Evolutionary conservation across 257 asterid genomes (phyloP).

Genomic region (Lantana camara): DNA sequence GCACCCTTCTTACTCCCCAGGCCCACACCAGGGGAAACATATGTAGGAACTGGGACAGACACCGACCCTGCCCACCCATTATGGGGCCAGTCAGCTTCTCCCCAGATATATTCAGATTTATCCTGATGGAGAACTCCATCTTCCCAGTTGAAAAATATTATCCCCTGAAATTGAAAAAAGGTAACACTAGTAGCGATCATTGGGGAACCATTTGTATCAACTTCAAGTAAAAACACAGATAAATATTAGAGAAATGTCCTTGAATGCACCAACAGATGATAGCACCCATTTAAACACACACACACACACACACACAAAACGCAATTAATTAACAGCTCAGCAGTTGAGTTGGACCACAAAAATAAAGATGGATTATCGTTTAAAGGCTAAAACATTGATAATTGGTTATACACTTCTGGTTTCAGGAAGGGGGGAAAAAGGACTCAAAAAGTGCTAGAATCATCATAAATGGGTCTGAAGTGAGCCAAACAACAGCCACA

Average conservation of each 20-base stretch:
- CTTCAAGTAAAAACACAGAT: neutral
- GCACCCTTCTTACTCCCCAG: conserved; percentile 73
- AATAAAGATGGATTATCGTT: too few species aligned
- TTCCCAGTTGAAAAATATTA: conserved; percentile 83
- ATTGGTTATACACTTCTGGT: too few species aligned
- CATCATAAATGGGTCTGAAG: too few species aligned
- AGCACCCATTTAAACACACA: neutral
- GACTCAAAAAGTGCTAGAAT: too few species aligned
- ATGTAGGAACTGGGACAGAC: conserved; percentile 71
- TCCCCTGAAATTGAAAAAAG: conserved; percentile 62
- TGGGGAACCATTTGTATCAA: conserved; percentile 7
- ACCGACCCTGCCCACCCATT: conserved; percentile 89
- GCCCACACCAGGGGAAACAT: conserved; percentile 81
- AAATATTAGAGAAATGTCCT: conserved; percentile 4
- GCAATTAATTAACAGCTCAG: conserved; percentile 19
- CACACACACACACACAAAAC: conserved; percentile 8
- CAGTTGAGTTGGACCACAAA: neutral
- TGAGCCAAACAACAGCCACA: too few species aligned
- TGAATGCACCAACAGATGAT: conserved; percentile 16
- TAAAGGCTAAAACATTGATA: too few species aligned
- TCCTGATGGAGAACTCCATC: conserved; percentile 55
- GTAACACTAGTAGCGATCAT: conserved; percentile 11
- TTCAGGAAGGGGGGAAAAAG: too few species aligned
- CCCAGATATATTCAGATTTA: conserved; percentile 81
- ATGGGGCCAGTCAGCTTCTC: conserved; percentile 92